Percentiles rank a stretch among this genome's conserved stretches.
phyloP scores from a whole-genome alignment of 495 filamentous ascomycete genomes.

The Neurospora africana region DNA sequence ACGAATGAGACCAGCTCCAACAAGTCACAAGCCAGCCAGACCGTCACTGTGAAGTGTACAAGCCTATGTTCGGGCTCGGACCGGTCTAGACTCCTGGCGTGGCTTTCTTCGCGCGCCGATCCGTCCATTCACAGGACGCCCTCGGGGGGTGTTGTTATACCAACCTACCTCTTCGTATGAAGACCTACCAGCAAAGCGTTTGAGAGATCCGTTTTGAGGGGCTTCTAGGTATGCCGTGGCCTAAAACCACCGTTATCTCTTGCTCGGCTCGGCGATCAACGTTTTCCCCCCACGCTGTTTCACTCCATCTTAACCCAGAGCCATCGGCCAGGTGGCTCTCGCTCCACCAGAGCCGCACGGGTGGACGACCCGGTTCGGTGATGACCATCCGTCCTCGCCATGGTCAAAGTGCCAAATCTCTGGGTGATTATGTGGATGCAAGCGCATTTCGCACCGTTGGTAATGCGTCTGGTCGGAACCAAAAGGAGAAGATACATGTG shows the following conservation, averaged over 20 bases:
- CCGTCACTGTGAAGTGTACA: neutral
- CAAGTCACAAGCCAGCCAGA: neutral
- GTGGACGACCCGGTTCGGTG: neutral
- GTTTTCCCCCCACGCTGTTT: neutral
- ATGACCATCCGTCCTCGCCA: neutral
- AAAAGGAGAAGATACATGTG: neutral
- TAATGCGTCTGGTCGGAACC: neutral
- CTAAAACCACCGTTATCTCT: neutral
- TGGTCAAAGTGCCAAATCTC: neutral
- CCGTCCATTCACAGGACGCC: neutral
- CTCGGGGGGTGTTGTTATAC: neutral
- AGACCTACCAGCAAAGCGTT: neutral
- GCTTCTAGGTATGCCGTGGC: neutral
- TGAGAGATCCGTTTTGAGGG: neutral
- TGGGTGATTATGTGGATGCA: neutral
- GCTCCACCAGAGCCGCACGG: neutral
- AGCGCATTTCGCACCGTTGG: neutral
- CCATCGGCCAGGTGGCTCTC: neutral
- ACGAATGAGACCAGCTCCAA: neutral
- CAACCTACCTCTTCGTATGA: neutral
- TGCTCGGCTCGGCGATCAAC: neutral
- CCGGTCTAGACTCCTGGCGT: neutral
- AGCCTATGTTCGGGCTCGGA: neutral
- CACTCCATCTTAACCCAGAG: neutral
- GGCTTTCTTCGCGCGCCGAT: neutral